A percentile compares a stretch with the other conserved stretches of the same genome.
Evolutionary conservation across 352 stramenopile genomes (phyloP).

Genomic region (Globisporangium irregulare): DNA sequence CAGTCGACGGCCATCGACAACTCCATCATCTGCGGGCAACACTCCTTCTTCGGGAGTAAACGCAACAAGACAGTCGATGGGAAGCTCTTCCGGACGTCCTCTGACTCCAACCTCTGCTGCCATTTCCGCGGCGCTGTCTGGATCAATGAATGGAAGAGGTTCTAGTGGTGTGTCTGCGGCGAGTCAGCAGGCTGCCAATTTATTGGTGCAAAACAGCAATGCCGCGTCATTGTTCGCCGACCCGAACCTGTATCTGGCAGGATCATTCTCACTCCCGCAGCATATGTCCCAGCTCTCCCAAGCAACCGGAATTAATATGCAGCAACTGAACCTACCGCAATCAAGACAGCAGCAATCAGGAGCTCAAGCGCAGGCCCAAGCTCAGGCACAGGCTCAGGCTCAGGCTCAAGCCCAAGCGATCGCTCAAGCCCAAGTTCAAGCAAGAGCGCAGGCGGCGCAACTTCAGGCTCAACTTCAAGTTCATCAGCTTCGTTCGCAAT

Average conservation of each 20-base stretch:
- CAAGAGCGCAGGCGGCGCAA: slow-evolving; percentile 23
- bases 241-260: slow-evolving; percentile 63
- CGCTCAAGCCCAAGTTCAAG: slow-evolving; percentile 37
- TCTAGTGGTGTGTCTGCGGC: slow-evolving; percentile 31
- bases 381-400: slow-evolving; percentile 26
- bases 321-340: slow-evolving; percentile 43
- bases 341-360: slow-evolving; percentile 42
- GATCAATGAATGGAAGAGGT: slow-evolving; percentile 24
- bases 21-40: slow-evolving; percentile 17
- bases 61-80: slow-evolving; percentile 12
- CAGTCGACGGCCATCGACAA: slow-evolving; percentile 38
- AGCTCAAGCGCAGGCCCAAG: slow-evolving; percentile 22
- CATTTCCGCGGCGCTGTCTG: slow-evolving; percentile 30
- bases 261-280: slow-evolving; percentile 45
- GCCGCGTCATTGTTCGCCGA: slow-evolving; percentile 58
- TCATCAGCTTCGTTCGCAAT: slow-evolving; percentile 22
- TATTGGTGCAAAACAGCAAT: slow-evolving; percentile 55
- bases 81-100: slow-evolving; percentile 13
- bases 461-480: slow-evolving; percentile 42
- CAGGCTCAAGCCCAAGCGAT: slow-evolving; percentile 53
- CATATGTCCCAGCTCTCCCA: slow-evolving; percentile 46
- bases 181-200: slow-evolving; percentile 48
- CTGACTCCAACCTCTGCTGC: slow-evolving; percentile 34
- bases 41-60: slow-evolving; percentile 1
- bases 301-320: slow-evolving; percentile 37